Base-by-base conservation (phyloP, 192 early-diverging fungal genomes). In the Linnemannia exigua region DNA sequence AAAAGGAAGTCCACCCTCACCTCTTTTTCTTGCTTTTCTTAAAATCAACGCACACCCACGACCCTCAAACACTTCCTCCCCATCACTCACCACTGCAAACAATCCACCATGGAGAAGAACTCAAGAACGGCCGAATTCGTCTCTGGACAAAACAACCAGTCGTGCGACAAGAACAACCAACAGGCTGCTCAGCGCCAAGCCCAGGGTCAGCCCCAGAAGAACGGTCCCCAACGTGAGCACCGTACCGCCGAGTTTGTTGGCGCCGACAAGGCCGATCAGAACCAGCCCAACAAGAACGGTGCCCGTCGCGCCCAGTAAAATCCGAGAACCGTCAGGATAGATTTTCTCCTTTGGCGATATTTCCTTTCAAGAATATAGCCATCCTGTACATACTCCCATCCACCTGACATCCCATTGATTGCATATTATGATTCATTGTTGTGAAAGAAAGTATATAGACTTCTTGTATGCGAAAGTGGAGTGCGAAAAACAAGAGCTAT, bases 181-280 rank as follows among this genome's bases (percentile, higher is more conserved):
- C 36, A 33, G 31, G 46, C 35, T 47, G 72, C 72, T 28, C n/a
- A 73, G 44, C 31, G 71, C 46, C 71, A 73, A 9, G 72, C 47
- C 33, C 50, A 73, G 6, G 58, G 12, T 11, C 58, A 63, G 58
- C 22, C 22, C 14, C 50, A 73, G 72, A 47, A 52, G 41, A 46
- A 48, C 25, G 41, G 31, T 19, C 25, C 6, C 31, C 28, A 31
- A 41, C 44, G 44, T 11, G 44, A 48, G 44, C 25, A 72, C 70
- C 70, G 44, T 41, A 48, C 25, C 25, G 70, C 70, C 25, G 70
- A 72, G 46, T 47, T 72, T 72, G 70, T 72, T 47, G 46, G 70
- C 70, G 70, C 70, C 12, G 6, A 72, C 37, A n/a, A 72, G n/a
- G 41, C 44, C 22, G 28, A 48, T 41, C 46, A 72, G 44, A 47